Evolutionary conservation across 2,329 filamentous ascomycete species (phyloP), one percentile per base, ranked within the genome.

Genomic region (Xylariales sp.): DNA sequence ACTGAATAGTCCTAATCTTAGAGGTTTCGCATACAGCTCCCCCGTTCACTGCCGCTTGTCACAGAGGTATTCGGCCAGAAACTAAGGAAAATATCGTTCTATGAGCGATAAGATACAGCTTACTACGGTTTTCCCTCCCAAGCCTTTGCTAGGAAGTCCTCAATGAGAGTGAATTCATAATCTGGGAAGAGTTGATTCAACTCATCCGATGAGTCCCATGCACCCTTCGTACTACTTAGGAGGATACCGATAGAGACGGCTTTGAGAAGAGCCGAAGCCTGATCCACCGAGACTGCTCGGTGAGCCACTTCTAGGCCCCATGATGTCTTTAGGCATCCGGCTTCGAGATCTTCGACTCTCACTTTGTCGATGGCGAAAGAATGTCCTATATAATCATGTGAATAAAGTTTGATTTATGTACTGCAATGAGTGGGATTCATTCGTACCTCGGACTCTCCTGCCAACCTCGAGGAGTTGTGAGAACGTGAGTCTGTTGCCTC

Each of bases 361-460:
- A 78, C 57, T n/a, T 61, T 62, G 4, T 76, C 70, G 8, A 76
- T 49, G 0, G 46, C 40, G 40, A 73, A 71, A 4, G 58, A 43
- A 4, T 46, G 34, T 9, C 61, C 62, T 66, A 31, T 14, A 25
- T n/a, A 42, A 4, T 21, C 3, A 31, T 39, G 36, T 53, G 2
- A 56, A 32, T 34, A 38, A 46, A 46, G 22, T 5, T 9, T 36
- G n/a, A 28, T 32, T 34, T 28, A 42, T 8, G 16, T 33, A 7
- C 6, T 20, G 6, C 24, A 15, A 24, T 6, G 10, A 8, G 3
- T 14, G 32, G 20, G 12, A 22, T 19, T 12, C 14, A 7, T n/a
- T 29, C 47, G 1, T 50, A 68, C 70, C 69, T 57, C 67, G 59
- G 36, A 73, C 50, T 47, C 51, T 64, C 34, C 59, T 57, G 0